Base-by-base conservation (phyloP, 805 yeast genomes). In the Starmera dryadoides region DNA sequence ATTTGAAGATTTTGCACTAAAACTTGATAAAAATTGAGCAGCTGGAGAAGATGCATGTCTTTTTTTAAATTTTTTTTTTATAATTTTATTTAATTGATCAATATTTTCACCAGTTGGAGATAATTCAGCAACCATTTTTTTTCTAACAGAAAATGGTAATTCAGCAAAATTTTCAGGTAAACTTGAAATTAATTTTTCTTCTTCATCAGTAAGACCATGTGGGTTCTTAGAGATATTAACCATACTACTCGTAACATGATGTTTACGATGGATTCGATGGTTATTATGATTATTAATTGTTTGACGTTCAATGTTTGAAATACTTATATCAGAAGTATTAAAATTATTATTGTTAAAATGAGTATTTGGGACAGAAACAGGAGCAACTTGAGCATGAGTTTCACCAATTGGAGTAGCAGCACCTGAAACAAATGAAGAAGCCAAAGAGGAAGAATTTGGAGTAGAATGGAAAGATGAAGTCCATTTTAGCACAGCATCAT, bases 91-190 rank as follows among this genome's bases (percentile, higher is more conserved):
- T 49, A 52, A 14, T 41, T 52, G 54, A 56, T 62, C 43, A 53
- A 50, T 20, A 50, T 42, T 45, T 58, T 60, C 62, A 15, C 59
- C 63, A 18, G 53, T 48, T 8, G 71, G 70, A 15, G 62, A 53
- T n/a, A 62, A 31, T 15, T 62, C 63, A 12, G 55, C 34, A 42
- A 66, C 40, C 2, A 63, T 42, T 45, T 65, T 75, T 41, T 75
- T 72, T 38, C 86, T 60, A 48, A 75, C 81, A 1, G 83, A 75
- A 50, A 78, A 78, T 0, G 84, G 83, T 43, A 77, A 59, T 19
- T 69, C 72, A 41, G 66, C 61, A 50, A 77, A 79, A 49, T 77
- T 69, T 1, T 65, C 56, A 0, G 85, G 85, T 18, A 77, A 52
- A 36, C 53, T 49, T 4, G 48, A 50, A 14, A 60, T 52, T 8